Conservation (phyloP, 306 rosid genomes). For the Dalbergia cochinchinensis region DNA sequence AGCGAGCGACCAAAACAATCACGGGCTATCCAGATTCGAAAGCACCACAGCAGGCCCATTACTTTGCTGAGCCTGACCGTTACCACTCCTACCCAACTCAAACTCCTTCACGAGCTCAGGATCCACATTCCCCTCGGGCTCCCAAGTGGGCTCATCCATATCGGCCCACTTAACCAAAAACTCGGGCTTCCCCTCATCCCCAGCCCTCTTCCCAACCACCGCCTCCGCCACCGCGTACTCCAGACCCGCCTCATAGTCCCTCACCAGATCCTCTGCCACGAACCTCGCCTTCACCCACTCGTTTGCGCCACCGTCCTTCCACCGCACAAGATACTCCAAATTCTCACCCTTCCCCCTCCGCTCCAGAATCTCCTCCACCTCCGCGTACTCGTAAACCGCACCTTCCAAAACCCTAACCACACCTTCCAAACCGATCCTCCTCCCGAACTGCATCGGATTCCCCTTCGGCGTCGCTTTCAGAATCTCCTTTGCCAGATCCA, state of each 20-base stretch:
- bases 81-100: slow-evolving; percentile 37
- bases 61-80: slow-evolving; percentile 24
- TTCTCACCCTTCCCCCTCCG: slow-evolving; percentile 80
- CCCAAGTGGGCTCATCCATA: slow-evolving; percentile 87
- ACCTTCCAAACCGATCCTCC: slow-evolving; percentile 68
- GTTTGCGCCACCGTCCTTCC: slow-evolving; percentile 83
- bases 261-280: slow-evolving; percentile 75
- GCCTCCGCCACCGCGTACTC: slow-evolving; percentile 90
- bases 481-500: slow-evolving; percentile 72
- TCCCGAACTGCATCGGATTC: slow-evolving; percentile 78
- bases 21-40: slow-evolving; percentile 40
- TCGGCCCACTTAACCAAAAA: slow-evolving; percentile 89
- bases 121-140: slow-evolving; percentile 85
- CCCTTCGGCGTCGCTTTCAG: slow-evolving; percentile 72
- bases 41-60: background rate
- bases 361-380: slow-evolving; percentile 77
- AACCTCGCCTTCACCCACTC: slow-evolving; percentile 81
- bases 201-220: slow-evolving; percentile 71
- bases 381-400: slow-evolving; percentile 76
- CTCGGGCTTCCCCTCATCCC: slow-evolving; percentile 71
- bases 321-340: slow-evolving; percentile 75
- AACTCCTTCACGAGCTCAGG: slow-evolving; percentile 61
- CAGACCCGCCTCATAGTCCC: slow-evolving; percentile 82
- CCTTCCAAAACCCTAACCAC: slow-evolving; percentile 65
- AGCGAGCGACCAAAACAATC: background rate